Percentiles rank a stretch among this genome's conserved stretches.
phyloP scores from a whole-genome alignment of 163 green algal species.

The Coccomyxa subellipsoidea region DNA sequence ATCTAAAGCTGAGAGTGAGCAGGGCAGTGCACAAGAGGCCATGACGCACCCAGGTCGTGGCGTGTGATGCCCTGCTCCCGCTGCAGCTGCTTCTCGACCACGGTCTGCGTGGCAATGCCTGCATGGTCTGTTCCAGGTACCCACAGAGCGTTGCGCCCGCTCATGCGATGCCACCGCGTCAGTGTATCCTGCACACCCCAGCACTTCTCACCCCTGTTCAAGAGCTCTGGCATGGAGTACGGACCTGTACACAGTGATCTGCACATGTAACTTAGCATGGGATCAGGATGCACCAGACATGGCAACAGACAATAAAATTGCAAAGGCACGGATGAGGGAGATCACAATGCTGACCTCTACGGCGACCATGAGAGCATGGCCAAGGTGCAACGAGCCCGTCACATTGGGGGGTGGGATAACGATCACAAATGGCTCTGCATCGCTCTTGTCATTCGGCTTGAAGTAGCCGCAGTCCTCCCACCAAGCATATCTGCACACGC shows the following conservation, averaged over 20 bases:
- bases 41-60: conserved; percentile 87
- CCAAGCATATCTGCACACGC: conserved; percentile 63
- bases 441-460: conserved; percentile 47
- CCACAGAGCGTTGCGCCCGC: conserved; percentile 91
- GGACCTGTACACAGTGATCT: not conserved
- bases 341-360: conserved; percentile 67
- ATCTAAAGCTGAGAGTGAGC: not conserved
- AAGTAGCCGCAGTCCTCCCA: conserved; percentile 78
- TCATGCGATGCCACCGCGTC: conserved; percentile 91
- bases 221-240: no score
- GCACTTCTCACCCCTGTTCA: no score
- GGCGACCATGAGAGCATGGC: conserved; percentile 93
- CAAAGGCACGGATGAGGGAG: no score
- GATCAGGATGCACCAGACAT: no score
- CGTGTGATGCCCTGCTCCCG: conserved; percentile 73
- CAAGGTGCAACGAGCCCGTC: conserved; percentile 95
- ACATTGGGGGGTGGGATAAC: conserved; percentile 99
- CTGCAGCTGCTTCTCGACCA: conserved; percentile 96
- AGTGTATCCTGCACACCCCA: conserved; percentile 77
- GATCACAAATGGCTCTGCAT: conserved; percentile 82
- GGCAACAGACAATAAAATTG: no score
- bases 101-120: conserved; percentile 94
- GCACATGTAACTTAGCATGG: not conserved
- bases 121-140: conserved; percentile 96
- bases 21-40: not conserved